phyloP scores from a whole-genome alignment of 768 basidiomycete genomes.

The Tulasnella sp. region DNA sequence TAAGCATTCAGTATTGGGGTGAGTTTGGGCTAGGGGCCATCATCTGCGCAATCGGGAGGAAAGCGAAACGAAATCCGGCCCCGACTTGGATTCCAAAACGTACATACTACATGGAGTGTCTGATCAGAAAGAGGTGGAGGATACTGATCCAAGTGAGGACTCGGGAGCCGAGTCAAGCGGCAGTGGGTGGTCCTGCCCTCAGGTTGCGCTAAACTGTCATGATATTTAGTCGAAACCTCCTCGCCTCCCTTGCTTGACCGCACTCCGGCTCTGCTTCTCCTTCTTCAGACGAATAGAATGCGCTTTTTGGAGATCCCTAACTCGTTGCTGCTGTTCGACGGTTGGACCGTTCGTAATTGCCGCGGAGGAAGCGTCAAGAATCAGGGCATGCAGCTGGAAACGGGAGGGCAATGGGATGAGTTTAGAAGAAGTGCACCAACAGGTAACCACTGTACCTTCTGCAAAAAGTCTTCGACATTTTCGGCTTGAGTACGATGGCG shows the following conservation, averaged over 20 bases:
- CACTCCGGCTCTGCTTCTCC: constrained; percentile 53
- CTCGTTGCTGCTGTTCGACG: constrained; percentile 53
- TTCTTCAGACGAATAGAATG: constrained; percentile 47
- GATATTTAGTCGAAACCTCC: not conserved
- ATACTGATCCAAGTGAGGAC: no score
- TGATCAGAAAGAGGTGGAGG: no score
- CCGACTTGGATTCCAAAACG: no score
- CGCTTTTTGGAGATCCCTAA: constrained; percentile 44
- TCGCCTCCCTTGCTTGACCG: constrained; percentile 41
- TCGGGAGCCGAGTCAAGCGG: not conserved
- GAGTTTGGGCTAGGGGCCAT: no score
- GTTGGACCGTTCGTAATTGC: constrained; percentile 46
- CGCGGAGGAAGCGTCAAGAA: constrained; percentile 47
- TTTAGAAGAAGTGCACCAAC: constrained; percentile 1
- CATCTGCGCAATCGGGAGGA: no score
- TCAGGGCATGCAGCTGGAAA: constrained; percentile 53
- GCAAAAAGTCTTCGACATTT: constrained; percentile 67
- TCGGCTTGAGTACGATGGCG: constrained; percentile 70
- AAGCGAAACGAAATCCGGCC: no score
- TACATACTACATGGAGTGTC: no score
- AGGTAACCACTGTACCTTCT: constrained; percentile 46
- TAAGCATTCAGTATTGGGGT: no score
- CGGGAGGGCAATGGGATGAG: constrained; percentile 1
- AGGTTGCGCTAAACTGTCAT: not conserved
- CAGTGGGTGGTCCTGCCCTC: not conserved